These are phyloP conservation scores for Primulina tabacum DNA, from an alignment of 257 asterid genomes.

Conservation along the genomic window DNA sequence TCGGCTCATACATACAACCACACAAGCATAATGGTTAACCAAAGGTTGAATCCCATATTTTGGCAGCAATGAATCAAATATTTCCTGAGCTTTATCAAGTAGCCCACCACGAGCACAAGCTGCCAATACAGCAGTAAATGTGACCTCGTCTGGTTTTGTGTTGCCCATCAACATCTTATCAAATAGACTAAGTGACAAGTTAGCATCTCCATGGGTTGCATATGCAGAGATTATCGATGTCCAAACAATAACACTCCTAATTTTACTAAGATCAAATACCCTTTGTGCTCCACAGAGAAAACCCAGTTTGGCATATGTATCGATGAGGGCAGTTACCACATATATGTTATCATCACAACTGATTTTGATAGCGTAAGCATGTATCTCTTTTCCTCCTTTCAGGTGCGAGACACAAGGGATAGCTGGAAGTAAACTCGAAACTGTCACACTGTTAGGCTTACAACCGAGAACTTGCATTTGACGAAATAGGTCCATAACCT, in stretches of 20 bases:
- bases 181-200: conserved; percentile 51
- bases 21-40: conserved; percentile 70
- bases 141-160: conserved; percentile 40
- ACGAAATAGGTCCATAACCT: conserved; percentile 43
- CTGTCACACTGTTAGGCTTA: conserved; percentile 61
- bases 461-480: conserved; percentile 56
- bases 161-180: conserved; percentile 41
- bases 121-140: conserved; percentile 69
- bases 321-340: conserved; percentile 65
- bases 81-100: conserved; percentile 53
- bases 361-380: conserved; percentile 60
- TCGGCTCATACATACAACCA: conserved; percentile 69
- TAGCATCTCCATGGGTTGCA: conserved; percentile 80
- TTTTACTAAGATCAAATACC: conserved; percentile 47
- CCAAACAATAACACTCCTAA: conserved; percentile 73
- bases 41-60: conserved; percentile 50
- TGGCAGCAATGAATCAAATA: conserved; percentile 47
- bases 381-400: conserved; percentile 68
- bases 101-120: conserved; percentile 87
- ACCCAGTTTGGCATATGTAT: conserved; percentile 76
- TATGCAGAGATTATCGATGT: conserved; percentile 78
- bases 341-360: conserved; percentile 50
- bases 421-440: conserved; percentile 74
- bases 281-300: conserved; percentile 52
- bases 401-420: conserved; percentile 53